Percentiles rank a stretch among this genome's conserved stretches.
These are phyloP conservation scores for Leccinum uliginosum DNA, from an alignment of 768 basidiomycete species.

Conservation along the genomic window DNA sequence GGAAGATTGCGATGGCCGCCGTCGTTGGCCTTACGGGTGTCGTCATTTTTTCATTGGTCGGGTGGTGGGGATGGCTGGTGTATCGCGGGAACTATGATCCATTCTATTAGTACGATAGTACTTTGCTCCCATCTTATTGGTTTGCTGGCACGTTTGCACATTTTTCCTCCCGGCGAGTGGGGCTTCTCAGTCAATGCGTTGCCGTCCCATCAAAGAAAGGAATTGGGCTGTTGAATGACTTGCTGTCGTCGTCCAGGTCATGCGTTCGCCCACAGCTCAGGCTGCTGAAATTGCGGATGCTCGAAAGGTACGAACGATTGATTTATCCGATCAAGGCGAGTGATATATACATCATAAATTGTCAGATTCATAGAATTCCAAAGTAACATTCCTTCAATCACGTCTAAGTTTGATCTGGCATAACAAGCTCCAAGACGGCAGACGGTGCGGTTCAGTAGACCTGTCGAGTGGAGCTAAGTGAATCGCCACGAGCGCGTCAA, in stretches of 20 bases:
- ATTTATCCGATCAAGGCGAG: neutral
- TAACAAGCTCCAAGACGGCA: neutral
- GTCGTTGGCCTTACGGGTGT: slow-evolving; percentile 60
- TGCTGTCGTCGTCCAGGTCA: no score
- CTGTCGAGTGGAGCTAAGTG: slow-evolving; percentile 10
- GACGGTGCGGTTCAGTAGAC: slow-evolving; percentile 17
- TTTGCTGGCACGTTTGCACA: neutral
- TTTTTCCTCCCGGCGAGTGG: neutral
- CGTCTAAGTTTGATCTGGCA: neutral
- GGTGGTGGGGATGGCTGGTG: slow-evolving; percentile 33
- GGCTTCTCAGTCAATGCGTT: no score
- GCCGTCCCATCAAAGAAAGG: no score
- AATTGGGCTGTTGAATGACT: no score
- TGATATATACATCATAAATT: neutral
- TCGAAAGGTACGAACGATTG: no score
- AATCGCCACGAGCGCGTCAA: neutral
- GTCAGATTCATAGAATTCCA: neutral
- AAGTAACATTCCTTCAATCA: neutral
- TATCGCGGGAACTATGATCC: slow-evolving; percentile 22
- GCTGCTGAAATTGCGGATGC: no score
- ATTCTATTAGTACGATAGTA: slow-evolving; percentile 15
- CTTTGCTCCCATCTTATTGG: neutral
- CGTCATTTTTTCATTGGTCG: slow-evolving; percentile 44
- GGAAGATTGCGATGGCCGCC: slow-evolving; percentile 67
- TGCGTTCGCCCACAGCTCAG: no score